Percentiles rank a stretch among this genome's conserved stretches.
Conservation (phyloP, 805 yeast genomes). For the Metschnikowia lochheadii region DNA sequence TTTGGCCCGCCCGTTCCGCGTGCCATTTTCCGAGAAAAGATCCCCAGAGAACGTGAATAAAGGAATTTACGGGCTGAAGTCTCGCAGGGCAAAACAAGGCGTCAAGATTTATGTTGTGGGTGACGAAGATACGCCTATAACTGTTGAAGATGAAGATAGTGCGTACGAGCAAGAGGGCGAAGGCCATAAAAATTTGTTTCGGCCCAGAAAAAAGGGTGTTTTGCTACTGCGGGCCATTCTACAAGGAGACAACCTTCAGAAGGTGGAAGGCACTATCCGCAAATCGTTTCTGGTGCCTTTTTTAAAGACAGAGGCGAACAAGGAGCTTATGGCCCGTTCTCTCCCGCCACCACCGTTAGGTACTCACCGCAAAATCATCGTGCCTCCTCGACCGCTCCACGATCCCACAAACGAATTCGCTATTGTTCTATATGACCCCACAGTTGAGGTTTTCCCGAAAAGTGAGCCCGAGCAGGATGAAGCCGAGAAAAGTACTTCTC, state of each 20-base stretch:
- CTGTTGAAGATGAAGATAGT: conserved; percentile 7
- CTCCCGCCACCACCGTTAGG: conserved; percentile 82
- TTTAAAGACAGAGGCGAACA: conserved; percentile 32
- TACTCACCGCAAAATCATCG: conserved; percentile 59
- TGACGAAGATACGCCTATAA: conserved; percentile 3
- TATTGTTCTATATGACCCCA: conserved; percentile 91
- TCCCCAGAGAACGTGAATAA: conserved; percentile 8
- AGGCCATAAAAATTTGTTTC: conserved; percentile 19
- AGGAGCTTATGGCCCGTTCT: conserved; percentile 25
- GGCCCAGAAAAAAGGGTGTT: conserved; percentile 48
- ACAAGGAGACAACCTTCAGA: conserved; percentile 30
- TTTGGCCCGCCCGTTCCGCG: conserved; percentile 63
- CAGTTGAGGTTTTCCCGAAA: conserved; percentile 60
- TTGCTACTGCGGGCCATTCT: conserved; percentile 52
- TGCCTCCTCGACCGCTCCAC: conserved; percentile 90
- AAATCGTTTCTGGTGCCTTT: conserved; percentile 63
- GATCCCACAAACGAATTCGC: conserved; percentile 94
- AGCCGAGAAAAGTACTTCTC: not conserved
- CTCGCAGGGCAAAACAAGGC: conserved; percentile 26
- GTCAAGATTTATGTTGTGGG: conserved; percentile 29
- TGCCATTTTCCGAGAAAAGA: conserved; percentile 46
- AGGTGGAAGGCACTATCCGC: conserved; percentile 34
- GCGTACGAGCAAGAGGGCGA: conserved; percentile 29
- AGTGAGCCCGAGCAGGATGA: conserved; percentile 20
- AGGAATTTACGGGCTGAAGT: conserved; percentile 2